Evolutionary conservation across 2,329 filamentous ascomycete species (phyloP).

Genomic region (Sordariomycetes sp.): DNA sequence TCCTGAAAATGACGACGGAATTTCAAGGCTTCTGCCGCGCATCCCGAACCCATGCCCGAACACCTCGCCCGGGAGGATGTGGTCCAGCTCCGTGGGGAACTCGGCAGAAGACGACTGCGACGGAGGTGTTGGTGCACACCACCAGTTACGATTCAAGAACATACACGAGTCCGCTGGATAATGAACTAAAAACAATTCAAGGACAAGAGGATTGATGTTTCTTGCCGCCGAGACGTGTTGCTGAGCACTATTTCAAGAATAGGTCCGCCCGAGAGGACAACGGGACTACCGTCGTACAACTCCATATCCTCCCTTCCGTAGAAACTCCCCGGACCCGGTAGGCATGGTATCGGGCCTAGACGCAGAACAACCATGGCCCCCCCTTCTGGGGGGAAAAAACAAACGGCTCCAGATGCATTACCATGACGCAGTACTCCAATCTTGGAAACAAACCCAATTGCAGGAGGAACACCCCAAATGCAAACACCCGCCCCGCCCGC

Average conservation of each 20-base stretch:
- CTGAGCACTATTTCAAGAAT: not conserved
- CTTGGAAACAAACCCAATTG: not conserved
- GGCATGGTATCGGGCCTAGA: not conserved
- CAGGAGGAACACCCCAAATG: not conserved
- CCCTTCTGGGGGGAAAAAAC: not conserved
- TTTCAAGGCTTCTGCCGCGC: not conserved
- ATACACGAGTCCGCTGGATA: not conserved
- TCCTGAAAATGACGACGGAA: conserved; percentile 5
- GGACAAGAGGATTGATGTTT: not conserved
- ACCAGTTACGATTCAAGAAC: not conserved
- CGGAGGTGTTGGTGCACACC: not conserved
- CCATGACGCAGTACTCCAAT: not conserved
- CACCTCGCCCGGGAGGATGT: not conserved
- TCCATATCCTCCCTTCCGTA: not conserved
- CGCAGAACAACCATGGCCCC: not conserved
- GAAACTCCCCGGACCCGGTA: not conserved
- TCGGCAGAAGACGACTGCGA: not conserved
- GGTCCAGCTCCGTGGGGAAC: not conserved
- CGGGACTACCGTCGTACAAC: not conserved
- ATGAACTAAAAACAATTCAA: not conserved
- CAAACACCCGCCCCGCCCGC: not conserved
- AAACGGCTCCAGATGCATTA: not conserved
- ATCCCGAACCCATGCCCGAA: not conserved
- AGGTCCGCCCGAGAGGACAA: not conserved
- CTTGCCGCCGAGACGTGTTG: not conserved